These are phyloP conservation scores for Penicillium expansum DNA, from an alignment of 2,329 filamentous ascomycete genomes.

Conservation along the genomic window DNA sequence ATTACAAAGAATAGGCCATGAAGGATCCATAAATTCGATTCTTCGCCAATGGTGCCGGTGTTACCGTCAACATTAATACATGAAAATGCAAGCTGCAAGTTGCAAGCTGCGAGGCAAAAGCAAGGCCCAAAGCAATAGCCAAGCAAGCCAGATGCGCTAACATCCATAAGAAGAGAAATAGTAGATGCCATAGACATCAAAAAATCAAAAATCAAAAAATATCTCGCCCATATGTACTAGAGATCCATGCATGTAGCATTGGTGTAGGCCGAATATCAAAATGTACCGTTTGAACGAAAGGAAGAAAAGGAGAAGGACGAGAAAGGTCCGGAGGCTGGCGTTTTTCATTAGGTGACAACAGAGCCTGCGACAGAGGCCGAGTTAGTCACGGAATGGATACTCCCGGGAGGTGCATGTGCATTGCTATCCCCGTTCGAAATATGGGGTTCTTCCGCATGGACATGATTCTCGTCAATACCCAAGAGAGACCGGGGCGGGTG, in stretches of 20 bases:
- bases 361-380: constrained; percentile 29
- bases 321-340: not conserved
- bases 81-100: constrained; percentile 1
- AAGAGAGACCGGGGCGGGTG: constrained; percentile 24
- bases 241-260: not conserved
- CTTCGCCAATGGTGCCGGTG: not conserved
- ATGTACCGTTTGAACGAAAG: constrained; percentile 1
- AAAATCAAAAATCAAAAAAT: not conserved
- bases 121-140: not conserved
- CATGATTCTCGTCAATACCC: constrained; percentile 17
- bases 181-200: not conserved
- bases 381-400: constrained; percentile 33
- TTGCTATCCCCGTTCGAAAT: constrained; percentile 22
- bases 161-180: not conserved
- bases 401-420: constrained; percentile 25
- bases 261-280: not conserved
- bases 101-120: not conserved
- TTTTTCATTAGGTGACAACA: constrained; percentile 9
- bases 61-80: constrained; percentile 4
- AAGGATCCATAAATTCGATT: not conserved
- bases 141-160: not conserved
- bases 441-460: constrained; percentile 12
- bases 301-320: not conserved
- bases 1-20: not conserved
- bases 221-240: constrained; percentile 7